These are phyloP conservation scores for Colletotrichum gloeosporioides DNA, from an alignment of 2,329 filamentous ascomycete species.

Conservation along the genomic window DNA sequence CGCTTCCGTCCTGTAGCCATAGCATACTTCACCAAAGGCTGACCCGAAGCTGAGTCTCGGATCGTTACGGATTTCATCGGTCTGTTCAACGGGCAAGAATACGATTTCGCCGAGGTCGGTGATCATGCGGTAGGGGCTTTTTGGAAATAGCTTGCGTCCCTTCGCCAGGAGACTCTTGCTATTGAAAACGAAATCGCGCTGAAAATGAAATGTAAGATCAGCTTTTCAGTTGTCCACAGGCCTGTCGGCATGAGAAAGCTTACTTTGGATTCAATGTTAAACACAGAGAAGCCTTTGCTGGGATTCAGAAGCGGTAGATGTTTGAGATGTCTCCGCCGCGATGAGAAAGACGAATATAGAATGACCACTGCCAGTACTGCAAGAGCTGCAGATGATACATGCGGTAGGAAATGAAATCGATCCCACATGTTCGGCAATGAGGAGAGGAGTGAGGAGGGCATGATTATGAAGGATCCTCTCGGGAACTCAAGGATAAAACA, in stretches of 20 bases:
- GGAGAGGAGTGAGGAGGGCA: neutral
- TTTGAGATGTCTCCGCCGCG: neutral
- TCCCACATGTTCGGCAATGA: neutral
- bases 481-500: neutral
- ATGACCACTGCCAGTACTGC: fast-evolving
- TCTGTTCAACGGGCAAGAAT: neutral
- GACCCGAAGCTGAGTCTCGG: neutral
- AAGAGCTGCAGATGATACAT: fast-evolving
- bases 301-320: neutral
- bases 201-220: neutral
- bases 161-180: neutral
- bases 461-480: neutral
- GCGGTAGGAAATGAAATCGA: neutral
- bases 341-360: neutral
- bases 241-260: neutral
- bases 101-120: neutral
- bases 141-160: neutral
- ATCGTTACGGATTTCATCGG: neutral
- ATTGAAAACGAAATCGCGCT: neutral
- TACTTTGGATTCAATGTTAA: neutral
- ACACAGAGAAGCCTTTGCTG: neutral
- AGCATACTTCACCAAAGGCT: neutral
- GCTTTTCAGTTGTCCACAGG: fast-evolving
- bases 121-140: neutral
- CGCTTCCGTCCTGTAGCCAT: fast-evolving